Evolutionary conservation across 176 grass and related monocot genomes (phyloP).

Genomic region (Ensete ventricosum): DNA sequence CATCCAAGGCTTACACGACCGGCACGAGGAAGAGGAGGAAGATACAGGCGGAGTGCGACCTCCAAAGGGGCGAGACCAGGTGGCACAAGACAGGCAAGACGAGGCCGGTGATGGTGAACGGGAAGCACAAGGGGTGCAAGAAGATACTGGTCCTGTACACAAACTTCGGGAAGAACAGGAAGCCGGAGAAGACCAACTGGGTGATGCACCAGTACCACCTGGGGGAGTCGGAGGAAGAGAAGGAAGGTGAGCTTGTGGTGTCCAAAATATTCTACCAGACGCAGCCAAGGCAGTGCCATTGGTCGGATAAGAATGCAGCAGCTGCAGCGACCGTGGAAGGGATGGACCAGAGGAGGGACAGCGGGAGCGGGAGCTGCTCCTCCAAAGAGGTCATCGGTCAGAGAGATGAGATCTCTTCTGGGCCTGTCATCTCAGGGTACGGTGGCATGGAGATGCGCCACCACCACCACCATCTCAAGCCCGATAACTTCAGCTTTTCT

Average conservation of each 20-base stretch:
- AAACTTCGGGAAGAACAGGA: constrained; percentile 92
- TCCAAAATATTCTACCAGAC: constrained; percentile 99
- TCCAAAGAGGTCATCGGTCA: constrained; percentile 42
- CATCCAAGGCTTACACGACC: constrained; percentile 94
- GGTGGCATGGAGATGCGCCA: constrained; percentile 16
- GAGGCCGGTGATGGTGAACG: constrained; percentile 72
- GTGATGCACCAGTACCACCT: constrained; percentile 99
- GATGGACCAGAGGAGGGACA: constrained; percentile 55
- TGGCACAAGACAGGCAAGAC: constrained; percentile 99
- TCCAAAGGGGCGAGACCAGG: constrained; percentile 65
- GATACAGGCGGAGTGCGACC: constrained; percentile 81
- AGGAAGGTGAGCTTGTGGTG: constrained; percentile 92
- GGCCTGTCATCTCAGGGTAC: constrained; percentile 34
- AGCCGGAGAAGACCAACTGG: constrained; percentile 99
- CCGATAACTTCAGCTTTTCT: constrained; percentile 77
- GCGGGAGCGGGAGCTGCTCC: constrained; percentile 72
- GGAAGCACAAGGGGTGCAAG: constrained; percentile 88
- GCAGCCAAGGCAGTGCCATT: constrained; percentile 81
- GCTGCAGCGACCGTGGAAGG: constrained; percentile 23
- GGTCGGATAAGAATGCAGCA: constrained; percentile 38
- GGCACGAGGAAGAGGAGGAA: constrained; percentile 95
- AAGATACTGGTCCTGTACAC: constrained; percentile 99
- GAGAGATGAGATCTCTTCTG: constrained; percentile 24
- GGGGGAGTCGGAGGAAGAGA: constrained; percentile 91
- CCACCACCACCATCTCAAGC: constrained; percentile 45